These are phyloP conservation scores for Diaporthe australafricana DNA, from an alignment of 2,329 filamentous ascomycete genomes.

Conservation along the genomic window DNA sequence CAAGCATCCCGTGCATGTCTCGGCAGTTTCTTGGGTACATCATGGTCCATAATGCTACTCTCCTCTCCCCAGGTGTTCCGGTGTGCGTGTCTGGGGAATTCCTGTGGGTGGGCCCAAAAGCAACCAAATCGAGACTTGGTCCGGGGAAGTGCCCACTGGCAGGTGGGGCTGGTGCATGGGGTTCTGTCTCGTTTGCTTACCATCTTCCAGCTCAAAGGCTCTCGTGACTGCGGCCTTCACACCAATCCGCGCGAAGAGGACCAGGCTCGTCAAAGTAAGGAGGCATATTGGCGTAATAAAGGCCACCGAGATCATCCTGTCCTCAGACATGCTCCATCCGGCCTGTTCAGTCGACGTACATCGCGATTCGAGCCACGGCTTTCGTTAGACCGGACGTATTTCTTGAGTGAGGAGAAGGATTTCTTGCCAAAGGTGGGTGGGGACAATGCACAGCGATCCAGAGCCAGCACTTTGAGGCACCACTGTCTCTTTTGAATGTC, in stretches of 20 bases:
- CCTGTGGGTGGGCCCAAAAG: too few species aligned
- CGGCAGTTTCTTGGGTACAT: too few species aligned
- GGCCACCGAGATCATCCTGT: conserved; percentile 1
- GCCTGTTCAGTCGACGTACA: not conserved
- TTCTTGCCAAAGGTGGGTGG: not conserved
- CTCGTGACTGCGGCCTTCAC: conserved; percentile 19
- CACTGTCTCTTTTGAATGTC: conserved; percentile 17
- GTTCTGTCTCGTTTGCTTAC: conserved; percentile 4
- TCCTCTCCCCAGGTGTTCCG: not conserved
- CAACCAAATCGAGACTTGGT: not conserved
- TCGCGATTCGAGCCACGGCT: not conserved
- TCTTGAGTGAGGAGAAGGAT: not conserved
- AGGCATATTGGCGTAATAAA: conserved; percentile 27
- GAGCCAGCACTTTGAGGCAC: not conserved
- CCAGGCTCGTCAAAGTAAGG: conserved; percentile 22
- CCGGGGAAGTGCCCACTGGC: not conserved
- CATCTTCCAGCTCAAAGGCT: conserved; percentile 20
- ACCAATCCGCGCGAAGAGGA: conserved; percentile 3
- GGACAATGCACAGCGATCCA: not conserved
- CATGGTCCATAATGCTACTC: not conserved
- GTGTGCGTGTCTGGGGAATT: not conserved
- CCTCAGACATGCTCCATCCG: conserved; percentile 21
- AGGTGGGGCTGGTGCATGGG: not conserved
- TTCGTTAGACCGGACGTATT: not conserved
- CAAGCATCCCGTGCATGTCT: not conserved